phyloP scores from a whole-genome alignment of 2,329 filamentous ascomycete species.

The Didymella glomerata region DNA sequence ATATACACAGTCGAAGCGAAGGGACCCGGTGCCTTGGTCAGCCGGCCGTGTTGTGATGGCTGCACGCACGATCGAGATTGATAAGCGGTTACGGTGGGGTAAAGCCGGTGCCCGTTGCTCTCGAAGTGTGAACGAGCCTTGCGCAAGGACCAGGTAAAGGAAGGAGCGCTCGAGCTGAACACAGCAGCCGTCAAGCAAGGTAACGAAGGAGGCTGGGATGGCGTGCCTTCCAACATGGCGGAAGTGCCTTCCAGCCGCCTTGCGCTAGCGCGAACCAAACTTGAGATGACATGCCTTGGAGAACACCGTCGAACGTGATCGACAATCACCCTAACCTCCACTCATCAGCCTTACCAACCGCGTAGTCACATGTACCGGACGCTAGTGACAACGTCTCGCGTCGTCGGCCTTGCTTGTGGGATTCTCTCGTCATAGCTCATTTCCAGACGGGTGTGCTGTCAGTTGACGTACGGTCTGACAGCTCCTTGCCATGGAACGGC shows the following conservation, averaged over 20 bases:
- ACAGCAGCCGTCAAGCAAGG: conserved; percentile 25
- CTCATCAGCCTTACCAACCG: conserved; percentile 31
- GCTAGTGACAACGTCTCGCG: conserved; percentile 6
- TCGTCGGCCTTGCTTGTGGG: not conserved
- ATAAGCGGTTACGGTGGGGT: conserved; percentile 20
- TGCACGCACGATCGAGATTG: conserved; percentile 17
- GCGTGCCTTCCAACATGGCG: conserved; percentile 35
- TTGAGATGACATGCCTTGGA: conserved; percentile 22
- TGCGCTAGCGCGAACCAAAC: conserved; percentile 19
- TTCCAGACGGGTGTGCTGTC: not conserved
- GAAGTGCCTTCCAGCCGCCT: conserved; percentile 4
- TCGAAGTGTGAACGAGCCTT: conserved; percentile 17
- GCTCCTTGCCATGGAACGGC: not conserved
- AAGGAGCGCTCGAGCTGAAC: conserved; percentile 11
- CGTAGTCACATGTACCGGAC: conserved; percentile 20
- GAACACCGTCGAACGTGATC: conserved; percentile 39
- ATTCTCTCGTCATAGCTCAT: not conserved
- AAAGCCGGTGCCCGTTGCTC: conserved; percentile 5
- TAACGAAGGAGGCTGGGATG: conserved; percentile 27
- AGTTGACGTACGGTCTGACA: not conserved
- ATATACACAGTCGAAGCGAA: conserved; percentile 32
- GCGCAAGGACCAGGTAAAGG: conserved; percentile 24
- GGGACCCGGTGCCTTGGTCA: conserved; percentile 23
- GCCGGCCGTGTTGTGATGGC: conserved; percentile 12
- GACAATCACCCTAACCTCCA: conserved; percentile 24